phyloP scores from a whole-genome alignment of 768 basidiomycete genomes.

The Dentipellis fragilis region DNA sequence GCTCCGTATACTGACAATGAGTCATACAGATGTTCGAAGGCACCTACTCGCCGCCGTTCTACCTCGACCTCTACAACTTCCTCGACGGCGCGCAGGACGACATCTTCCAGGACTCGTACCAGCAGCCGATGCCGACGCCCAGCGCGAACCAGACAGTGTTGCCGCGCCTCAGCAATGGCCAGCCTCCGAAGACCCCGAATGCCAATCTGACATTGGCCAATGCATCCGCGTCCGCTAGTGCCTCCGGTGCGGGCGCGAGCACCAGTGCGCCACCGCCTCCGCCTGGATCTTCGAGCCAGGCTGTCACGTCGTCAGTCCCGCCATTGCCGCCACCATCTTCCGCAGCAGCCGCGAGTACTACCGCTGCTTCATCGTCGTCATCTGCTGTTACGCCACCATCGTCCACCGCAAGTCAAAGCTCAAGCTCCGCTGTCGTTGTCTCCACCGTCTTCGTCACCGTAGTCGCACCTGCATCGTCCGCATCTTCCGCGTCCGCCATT shows the following conservation, averaged over 20 bases:
- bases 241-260: neutral
- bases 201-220: neutral
- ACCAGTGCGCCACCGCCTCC: no score
- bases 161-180: neutral
- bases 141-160: constrained; percentile 2
- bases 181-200: neutral
- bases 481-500: neutral
- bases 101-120: constrained; percentile 49
- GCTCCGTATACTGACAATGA: neutral
- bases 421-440: neutral
- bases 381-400: neutral
- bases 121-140: constrained; percentile 15
- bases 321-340: neutral
- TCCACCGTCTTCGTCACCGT: neutral
- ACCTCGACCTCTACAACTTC: constrained; percentile 58
- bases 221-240: neutral
- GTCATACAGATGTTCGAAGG: constrained; percentile 46
- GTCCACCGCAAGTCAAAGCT: no score
- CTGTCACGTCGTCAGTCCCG: neutral
- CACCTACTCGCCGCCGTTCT: constrained; percentile 43
- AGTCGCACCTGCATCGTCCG: neutral
- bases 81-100: constrained; percentile 55
- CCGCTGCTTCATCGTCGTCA: neutral
- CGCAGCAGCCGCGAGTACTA: neutral
- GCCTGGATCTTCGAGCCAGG: neutral